Conservation (phyloP, 352 stramenopile species). For the Pythium folliculosum region DNA sequence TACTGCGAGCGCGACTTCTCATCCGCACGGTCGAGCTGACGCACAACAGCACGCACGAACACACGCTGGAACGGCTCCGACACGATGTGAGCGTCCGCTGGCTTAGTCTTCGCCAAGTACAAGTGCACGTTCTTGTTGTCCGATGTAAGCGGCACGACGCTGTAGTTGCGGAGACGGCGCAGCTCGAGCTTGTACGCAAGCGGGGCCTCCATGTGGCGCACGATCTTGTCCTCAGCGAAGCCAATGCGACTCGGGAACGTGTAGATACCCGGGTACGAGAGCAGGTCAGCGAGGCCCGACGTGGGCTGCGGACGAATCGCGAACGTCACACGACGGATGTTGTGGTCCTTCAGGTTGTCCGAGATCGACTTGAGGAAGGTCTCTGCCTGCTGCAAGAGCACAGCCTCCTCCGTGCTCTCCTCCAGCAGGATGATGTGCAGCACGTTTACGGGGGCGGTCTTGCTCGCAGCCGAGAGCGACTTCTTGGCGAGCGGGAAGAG, state of each 20-base stretch:
- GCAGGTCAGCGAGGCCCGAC: conserved; percentile 42
- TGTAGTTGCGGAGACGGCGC: conserved; percentile 97
- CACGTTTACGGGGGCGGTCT: conserved; percentile 79
- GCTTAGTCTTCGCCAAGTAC: conserved; percentile 96
- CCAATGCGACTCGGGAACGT: conserved; percentile 84
- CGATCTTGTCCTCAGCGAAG: conserved; percentile 98
- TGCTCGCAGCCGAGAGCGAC: conserved; percentile 56
- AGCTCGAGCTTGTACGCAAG: conserved; percentile 99
- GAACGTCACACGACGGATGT: conserved; percentile 90
- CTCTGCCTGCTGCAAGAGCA: conserved; percentile 58
- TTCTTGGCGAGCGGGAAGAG: conserved; percentile 75
- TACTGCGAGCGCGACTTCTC: conserved; percentile 82
- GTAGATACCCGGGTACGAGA: conserved; percentile 88
- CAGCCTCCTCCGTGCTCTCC: conserved; percentile 58
- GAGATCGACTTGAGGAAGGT: conserved; percentile 67
- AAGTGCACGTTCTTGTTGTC: conserved; percentile 98
- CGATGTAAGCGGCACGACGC: conserved; percentile 90
- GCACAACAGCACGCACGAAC: conserved; percentile 97
- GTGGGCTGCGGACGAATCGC: conserved; percentile 62
- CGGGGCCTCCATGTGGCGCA: conserved; percentile 98
- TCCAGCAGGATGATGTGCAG: conserved; percentile 81
- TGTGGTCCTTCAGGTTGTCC: conserved; percentile 58
- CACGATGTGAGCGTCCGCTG: conserved; percentile 76
- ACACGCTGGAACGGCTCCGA: conserved; percentile 91
- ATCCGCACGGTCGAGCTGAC: conserved; percentile 82